phyloP scores from a whole-genome alignment of 179 eudicot genomes.

The Spergularia azorica region DNA sequence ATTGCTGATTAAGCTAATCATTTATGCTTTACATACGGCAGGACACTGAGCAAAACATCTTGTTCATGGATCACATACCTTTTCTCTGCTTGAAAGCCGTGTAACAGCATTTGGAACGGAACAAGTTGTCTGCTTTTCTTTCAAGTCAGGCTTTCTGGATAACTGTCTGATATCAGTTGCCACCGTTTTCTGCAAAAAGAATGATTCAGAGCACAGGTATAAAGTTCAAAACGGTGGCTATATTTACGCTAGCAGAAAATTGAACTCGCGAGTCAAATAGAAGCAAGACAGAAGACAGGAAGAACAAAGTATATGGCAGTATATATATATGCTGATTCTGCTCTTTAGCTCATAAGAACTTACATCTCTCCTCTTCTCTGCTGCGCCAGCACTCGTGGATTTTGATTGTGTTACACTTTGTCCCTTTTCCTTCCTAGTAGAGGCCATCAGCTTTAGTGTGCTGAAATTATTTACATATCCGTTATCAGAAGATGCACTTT shows the following conservation, averaged over 20 bases:
- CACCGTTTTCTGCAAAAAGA: slow-evolving; percentile 7
- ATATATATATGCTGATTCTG: too few relatives aligned
- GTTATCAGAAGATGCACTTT: background rate
- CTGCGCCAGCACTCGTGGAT: slow-evolving; percentile 38
- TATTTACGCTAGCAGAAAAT: background rate
- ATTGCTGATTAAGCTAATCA: too few relatives aligned
- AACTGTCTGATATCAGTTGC: slow-evolving; percentile 5
- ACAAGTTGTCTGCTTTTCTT: background rate
- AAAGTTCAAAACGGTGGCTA: background rate
- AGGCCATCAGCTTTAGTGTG: slow-evolving; percentile 29
- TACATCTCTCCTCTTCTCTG: slow-evolving; percentile 56
- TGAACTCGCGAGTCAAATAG: background rate
- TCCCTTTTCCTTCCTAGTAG: slow-evolving; percentile 32
- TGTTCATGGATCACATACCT: background rate
- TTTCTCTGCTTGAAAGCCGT: slow-evolving; percentile 2
- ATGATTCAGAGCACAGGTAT: background rate
- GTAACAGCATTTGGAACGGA: background rate
- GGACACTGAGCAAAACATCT: too few relatives aligned
- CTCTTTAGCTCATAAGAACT: slow-evolving; percentile 30
- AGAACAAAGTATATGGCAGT: background rate
- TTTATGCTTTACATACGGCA: too few relatives aligned
- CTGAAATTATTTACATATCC: too few relatives aligned
- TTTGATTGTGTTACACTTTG: slow-evolving; percentile 33
- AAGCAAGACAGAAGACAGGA: background rate
- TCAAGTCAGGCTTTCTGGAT: background rate